These are phyloP conservation scores for Sabuloglossum arenarium DNA, from an alignment of 495 filamentous ascomycete species.

Conservation along the genomic window DNA sequence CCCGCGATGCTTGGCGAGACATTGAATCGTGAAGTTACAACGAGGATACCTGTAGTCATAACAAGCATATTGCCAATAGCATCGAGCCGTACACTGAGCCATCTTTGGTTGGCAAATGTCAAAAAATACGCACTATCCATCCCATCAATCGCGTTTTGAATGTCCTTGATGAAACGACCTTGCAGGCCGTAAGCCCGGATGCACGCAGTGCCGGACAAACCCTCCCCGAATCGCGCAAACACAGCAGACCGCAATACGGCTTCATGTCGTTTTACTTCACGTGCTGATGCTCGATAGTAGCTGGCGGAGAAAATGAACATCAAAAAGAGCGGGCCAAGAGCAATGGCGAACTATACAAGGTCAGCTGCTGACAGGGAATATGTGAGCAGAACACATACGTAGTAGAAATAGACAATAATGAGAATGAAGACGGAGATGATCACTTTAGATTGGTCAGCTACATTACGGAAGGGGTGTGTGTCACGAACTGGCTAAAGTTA, in stretches of 20 bases:
- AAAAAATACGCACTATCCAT: conserved; percentile 92
- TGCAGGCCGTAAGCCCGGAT: conserved; percentile 80
- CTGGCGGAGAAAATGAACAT: conserved; percentile 65
- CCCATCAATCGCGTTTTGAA: conserved; percentile 53
- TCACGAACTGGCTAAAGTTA: conserved; percentile 49
- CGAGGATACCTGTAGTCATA: conserved; percentile 71
- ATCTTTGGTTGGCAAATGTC: conserved; percentile 84
- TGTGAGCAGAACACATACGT: conserved; percentile 19
- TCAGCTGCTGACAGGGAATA: background rate
- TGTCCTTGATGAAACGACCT: conserved; percentile 43
- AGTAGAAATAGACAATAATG: conserved; percentile 86
- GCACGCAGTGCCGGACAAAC: conserved; percentile 56
- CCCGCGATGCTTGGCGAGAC: conserved; percentile 71
- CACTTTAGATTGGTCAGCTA: conserved; percentile 9
- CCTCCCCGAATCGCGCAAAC: conserved; percentile 83
- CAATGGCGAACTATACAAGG: conserved; percentile 49
- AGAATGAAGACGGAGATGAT: conserved; percentile 54
- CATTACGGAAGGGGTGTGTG: background rate
- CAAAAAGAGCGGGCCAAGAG: conserved; percentile 58
- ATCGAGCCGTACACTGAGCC: conserved; percentile 72
- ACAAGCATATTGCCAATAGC: conserved; percentile 62
- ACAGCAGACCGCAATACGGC: conserved; percentile 67
- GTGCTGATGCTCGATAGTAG: conserved; percentile 79
- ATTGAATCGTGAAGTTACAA: conserved; percentile 82
- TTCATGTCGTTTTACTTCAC: conserved; percentile 89